Conservation (phyloP, 805 yeast genomes). For the Pichia deserticola region DNA sequence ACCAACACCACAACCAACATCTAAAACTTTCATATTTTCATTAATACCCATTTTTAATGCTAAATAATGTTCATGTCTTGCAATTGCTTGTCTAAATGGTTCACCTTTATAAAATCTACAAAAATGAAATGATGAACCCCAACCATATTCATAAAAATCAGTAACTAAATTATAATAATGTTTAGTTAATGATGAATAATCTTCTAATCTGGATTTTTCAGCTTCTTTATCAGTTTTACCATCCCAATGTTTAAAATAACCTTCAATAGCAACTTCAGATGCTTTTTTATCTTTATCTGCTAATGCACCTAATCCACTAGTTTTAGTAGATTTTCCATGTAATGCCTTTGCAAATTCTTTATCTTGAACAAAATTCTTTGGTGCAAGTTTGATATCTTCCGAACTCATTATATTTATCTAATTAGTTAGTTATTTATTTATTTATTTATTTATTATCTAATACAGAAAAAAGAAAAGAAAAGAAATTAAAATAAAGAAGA, state of each 20-base stretch:
- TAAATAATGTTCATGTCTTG: conserved; percentile 93
- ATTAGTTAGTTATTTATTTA: neutral
- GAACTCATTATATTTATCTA: conserved; percentile 1
- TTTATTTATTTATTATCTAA: neutral
- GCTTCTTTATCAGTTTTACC: conserved; percentile 73
- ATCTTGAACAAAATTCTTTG: conserved; percentile 53
- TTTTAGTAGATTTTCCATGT: conserved; percentile 69
- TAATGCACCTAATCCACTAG: conserved; percentile 71
- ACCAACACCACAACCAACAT: conserved; percentile 99
- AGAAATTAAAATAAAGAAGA: neutral
- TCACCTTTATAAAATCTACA: conserved; percentile 92
- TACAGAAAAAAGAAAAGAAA: neutral
- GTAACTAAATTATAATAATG: conserved; percentile 96
- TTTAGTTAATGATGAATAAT: conserved; percentile 85
- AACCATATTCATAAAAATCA: conserved; percentile 97
- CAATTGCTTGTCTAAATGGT: conserved; percentile 87
- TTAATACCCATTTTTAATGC: conserved; percentile 79
- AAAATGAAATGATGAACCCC: conserved; percentile 99
- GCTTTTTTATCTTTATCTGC: conserved; percentile 72
- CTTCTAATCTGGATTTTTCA: conserved; percentile 65
- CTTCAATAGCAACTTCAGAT: conserved; percentile 74
- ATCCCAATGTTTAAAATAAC: conserved; percentile 96
- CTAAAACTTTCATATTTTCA: conserved; percentile 81
- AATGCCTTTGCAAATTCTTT: conserved; percentile 73
- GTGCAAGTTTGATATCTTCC: conserved; percentile 32